A percentile compares a stretch with the other conserved stretches of the same genome.
These are phyloP conservation scores for Cladochytrium tenue DNA, from an alignment of 371 early-diverging fungal genomes.

Conservation along the genomic window DNA sequence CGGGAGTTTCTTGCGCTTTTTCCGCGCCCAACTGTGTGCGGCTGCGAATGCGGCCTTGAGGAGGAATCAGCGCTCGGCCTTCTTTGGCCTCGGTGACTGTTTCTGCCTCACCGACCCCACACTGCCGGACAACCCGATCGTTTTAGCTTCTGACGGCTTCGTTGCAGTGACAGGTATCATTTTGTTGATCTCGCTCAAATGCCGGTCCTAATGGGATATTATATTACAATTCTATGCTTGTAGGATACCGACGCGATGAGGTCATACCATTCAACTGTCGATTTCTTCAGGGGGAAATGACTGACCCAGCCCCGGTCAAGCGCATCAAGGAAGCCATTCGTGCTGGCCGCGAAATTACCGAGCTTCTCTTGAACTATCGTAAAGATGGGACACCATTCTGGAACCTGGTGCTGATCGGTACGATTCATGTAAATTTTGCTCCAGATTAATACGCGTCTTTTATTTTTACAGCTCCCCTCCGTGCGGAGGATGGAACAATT, in stretches of 20 bases:
- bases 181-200: too few species aligned
- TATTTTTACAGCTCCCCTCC: not conserved
- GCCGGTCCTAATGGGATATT: too few species aligned
- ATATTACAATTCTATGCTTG: too few species aligned
- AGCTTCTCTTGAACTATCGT: slow-evolving; percentile 18
- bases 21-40: slow-evolving; percentile 5
- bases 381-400: slow-evolving; percentile 24
- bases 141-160: slow-evolving; percentile 19
- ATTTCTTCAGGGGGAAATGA: slow-evolving; percentile 19
- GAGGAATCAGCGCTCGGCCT: not conserved
- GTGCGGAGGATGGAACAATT: slow-evolving; percentile 1
- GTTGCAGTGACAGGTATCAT: slow-evolving; percentile 21
- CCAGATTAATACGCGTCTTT: not conserved
- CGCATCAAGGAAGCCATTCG: slow-evolving; percentile 11
- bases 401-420: slow-evolving; percentile 14
- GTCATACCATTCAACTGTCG: slow-evolving; percentile 15
- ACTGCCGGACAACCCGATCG: slow-evolving; percentile 21
- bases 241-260: not conserved
- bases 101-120: slow-evolving; percentile 16
- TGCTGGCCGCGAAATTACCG: slow-evolving; percentile 7
- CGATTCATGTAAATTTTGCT: not conserved
- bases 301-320: slow-evolving; percentile 8
- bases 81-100: slow-evolving; percentile 23
- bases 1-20: slow-evolving; percentile 7
- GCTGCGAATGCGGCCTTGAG: slow-evolving; percentile 1